Evolutionary conservation across 2,329 filamentous ascomycete species (phyloP), one percentile per base, ranked within the genome.

Genomic region (Alternaria sp.): DNA sequence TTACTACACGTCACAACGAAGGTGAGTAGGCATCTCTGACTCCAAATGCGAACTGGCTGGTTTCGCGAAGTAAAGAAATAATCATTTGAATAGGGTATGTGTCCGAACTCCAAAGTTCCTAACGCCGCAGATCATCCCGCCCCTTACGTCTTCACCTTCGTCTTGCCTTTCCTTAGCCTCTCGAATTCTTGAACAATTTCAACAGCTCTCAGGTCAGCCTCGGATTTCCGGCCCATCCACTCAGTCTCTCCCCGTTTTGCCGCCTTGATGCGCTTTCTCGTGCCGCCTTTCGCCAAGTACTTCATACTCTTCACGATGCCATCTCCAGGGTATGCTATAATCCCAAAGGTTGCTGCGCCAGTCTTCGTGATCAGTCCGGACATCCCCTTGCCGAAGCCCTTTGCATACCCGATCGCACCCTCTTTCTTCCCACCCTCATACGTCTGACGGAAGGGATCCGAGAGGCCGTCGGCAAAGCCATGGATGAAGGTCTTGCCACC

Each of bases 401-500:
- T 79, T 2, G 72, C 65, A 10, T 49, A 77, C 69, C 80, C 80
- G 2, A 70, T 19, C 1, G 71, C 67, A 0, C 80, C 79, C 6
- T 76, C 74, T 6, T 78, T 67, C 56, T 71, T 74, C 1, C 68
- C 76, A 1, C 73, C 76, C 56, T 77, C 70, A 25, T 67, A 67
- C 7, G 78, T 75, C 56, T 80, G 69, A 5, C 57, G 69, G 30
- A 79, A 63, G 6, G 80, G 45, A 17, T 74, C 79, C 1, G 71
- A 67, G 6, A 81, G 19, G 0, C 78, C 79, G 13, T 78, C 74
- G 1, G 60, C 65, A 46, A 82, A 72, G 0, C 80, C 77, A 32
- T 70, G 43, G 1, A 63, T 67, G n/a, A 81, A 80, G 4, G 69
- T 74, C 63, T 76, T 79, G 2, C 73, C 76, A 2, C 72, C 80